Percentiles rank a stretch among this genome's conserved stretches.
phyloP scores from a whole-genome alignment of 805 yeast species.

The Martiniozyma abietophila region DNA sequence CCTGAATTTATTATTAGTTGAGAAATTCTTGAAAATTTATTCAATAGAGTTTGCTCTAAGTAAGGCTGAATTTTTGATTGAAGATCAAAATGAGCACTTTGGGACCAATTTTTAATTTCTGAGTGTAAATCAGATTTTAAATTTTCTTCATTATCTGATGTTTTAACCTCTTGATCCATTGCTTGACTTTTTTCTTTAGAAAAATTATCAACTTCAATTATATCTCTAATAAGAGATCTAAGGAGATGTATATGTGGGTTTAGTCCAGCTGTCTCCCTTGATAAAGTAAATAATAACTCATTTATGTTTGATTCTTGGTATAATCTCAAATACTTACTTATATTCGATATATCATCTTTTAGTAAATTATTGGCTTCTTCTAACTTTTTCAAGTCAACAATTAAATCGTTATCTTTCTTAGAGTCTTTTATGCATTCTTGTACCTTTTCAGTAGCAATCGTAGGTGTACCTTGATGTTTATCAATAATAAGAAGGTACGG shows the following conservation, averaged over 20 bases:
- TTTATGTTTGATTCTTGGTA: conserved; percentile 21
- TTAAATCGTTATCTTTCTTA: conserved; percentile 3
- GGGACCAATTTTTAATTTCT: conserved; percentile 26
- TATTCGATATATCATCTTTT: conserved; percentile 19
- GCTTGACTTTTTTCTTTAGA: background rate
- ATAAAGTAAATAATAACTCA: conserved; percentile 20
- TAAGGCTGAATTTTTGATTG: conserved; percentile 26
- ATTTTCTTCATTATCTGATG: conserved; percentile 2
- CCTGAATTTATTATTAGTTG: conserved; percentile 27
- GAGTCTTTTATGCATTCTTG: conserved; percentile 5
- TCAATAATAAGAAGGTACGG: conserved; percentile 22
- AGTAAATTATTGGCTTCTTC: conserved; percentile 22
- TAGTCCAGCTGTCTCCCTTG: conserved; percentile 24
- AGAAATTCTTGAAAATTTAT: conserved; percentile 22
- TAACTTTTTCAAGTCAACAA: conserved; percentile 21
- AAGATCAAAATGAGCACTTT: conserved; percentile 26
- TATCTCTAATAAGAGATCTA: conserved; percentile 20
- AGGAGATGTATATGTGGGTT: conserved; percentile 20
- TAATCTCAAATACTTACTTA: conserved; percentile 20
- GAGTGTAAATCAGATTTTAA: conserved; percentile 10
- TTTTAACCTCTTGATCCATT: conserved; percentile 1
- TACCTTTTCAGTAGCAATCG: background rate
- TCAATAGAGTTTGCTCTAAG: conserved; percentile 19
- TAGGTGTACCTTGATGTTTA: too few relatives aligned
- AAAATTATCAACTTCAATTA: conserved; percentile 7